Conservation (phyloP, 495 filamentous ascomycete genomes). For the Penicillium atrosanguineum region DNA sequence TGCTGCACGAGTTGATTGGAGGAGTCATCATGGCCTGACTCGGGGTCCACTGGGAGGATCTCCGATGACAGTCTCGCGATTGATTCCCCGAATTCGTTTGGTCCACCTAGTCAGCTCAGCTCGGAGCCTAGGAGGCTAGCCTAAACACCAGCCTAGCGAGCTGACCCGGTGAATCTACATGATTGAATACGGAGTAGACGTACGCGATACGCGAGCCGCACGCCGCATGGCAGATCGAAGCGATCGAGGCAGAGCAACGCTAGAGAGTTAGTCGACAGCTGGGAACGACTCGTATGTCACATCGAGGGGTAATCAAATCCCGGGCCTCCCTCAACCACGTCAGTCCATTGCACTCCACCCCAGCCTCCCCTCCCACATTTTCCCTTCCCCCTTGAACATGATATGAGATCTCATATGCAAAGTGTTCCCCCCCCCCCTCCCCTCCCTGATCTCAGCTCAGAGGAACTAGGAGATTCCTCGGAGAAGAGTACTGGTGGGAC, state of each 20-base stretch:
- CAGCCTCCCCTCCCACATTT: neutral
- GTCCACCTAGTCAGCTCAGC: neutral
- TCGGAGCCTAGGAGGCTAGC: too few relatives aligned
- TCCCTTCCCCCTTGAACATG: neutral
- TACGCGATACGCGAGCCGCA: constrained; percentile 21
- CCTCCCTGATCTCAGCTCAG: too few relatives aligned
- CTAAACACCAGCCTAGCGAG: too few relatives aligned
- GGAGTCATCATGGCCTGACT: neutral
- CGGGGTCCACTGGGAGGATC: constrained; percentile 12
- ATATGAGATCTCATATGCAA: constrained; percentile 18
- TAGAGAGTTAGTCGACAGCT: neutral
- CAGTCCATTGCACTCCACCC: constrained; percentile 4
- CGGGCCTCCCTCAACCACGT: constrained; percentile 10
- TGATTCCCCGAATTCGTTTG: too few relatives aligned
- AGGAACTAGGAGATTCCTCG: constrained; percentile 9
- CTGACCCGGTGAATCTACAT: neutral
- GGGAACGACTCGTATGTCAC: constrained; percentile 9
- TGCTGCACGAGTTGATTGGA: constrained; percentile 4
- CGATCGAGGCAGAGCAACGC: constrained; percentile 6
- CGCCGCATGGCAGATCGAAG: neutral
- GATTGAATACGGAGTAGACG: neutral
- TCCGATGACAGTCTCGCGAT: constrained; percentile 5
- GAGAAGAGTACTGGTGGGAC: neutral
- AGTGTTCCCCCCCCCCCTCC: neutral
- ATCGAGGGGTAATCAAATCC: constrained; percentile 17